Evolutionary conservation across 2,329 filamentous ascomycete species (phyloP), one percentile per base, ranked within the genome.

Genomic region (Colletotrichum magnum): DNA sequence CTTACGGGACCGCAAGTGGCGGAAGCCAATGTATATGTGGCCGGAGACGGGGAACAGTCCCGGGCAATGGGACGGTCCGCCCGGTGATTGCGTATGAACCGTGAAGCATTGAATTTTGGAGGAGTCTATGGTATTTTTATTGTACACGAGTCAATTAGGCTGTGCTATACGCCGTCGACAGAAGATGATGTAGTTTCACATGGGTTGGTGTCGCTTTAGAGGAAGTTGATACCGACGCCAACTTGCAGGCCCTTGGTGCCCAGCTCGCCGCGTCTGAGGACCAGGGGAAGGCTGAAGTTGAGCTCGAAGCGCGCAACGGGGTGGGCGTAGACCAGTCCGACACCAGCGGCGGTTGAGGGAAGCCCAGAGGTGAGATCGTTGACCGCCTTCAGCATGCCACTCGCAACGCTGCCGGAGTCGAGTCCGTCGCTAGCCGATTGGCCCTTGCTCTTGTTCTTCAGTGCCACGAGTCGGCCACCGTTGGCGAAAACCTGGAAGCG

Each of bases 221-320:
- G 83, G 79, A 99, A 98, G 82, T 93, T 97, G 77, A 99, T 94
- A 58, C 96, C 96, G 48, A 99, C 94, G n/a, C 96, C 96, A 75
- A 99, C 91, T 79, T 96, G 94, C 72, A 99, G 78, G 1, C 96
- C 96, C 83, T 99, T 99, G 64, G 95, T 89, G 16, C 90, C 92
- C 74, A 96, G 92, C 82, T 99, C 96, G 43, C 94, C 94, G 72
- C 88, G 91, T 68, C 96, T 88, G 76, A 94, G 80, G 18, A 95
- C 91, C 68, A 99, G 79, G 1, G 96, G 96, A 73, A 99, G 80
- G 75, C 93, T 94, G 79, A 99, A 97, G 81, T 99, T 99, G 74
- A 99, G 85, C 84, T 99, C 96, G 72, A 99, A 98, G 64, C 96
- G 86, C 12, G 96, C 96, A 21, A 95, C 92, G 0, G 95, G 95